These are phyloP conservation scores for Russula ochroleuca DNA, from an alignment of 768 basidiomycete genomes.

Conservation along the genomic window DNA sequence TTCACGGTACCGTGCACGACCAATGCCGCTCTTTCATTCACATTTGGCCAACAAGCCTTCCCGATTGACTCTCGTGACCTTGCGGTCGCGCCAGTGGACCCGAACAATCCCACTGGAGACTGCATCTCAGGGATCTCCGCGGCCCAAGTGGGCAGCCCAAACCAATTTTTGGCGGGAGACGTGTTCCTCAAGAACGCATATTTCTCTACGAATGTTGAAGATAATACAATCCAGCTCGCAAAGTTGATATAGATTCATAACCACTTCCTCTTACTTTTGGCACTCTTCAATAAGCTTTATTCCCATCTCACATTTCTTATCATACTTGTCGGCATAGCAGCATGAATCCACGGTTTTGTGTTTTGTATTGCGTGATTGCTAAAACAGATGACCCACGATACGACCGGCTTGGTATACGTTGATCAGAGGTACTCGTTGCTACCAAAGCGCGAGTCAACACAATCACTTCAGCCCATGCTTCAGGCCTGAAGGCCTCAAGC, in stretches of 20 bases:
- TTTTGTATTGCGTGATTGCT: background rate
- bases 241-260: background rate
- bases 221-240: constrained; percentile 52
- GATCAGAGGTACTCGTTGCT: background rate
- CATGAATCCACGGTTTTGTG: background rate
- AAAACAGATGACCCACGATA: background rate
- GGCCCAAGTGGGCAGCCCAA: constrained; percentile 53
- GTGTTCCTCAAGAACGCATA: constrained; percentile 77
- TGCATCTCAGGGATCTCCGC: constrained; percentile 70
- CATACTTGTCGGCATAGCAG: background rate
- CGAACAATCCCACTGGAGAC: constrained; percentile 50
- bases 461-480: background rate
- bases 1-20: constrained; percentile 66
- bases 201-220: constrained; percentile 57
- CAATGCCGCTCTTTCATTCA: constrained; percentile 48
- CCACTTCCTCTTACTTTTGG: no score
- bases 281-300: background rate
- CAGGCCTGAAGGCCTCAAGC: no score
- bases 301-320: background rate
- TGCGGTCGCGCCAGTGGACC: constrained; percentile 49
- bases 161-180: constrained; percentile 70
- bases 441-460: background rate
- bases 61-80: constrained; percentile 64
- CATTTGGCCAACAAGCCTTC: constrained; percentile 55
- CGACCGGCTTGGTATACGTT: background rate